Evolutionary conservation across 2,329 filamentous ascomycete genomes (phyloP).

Genomic region (Xylaria sp.): DNA sequence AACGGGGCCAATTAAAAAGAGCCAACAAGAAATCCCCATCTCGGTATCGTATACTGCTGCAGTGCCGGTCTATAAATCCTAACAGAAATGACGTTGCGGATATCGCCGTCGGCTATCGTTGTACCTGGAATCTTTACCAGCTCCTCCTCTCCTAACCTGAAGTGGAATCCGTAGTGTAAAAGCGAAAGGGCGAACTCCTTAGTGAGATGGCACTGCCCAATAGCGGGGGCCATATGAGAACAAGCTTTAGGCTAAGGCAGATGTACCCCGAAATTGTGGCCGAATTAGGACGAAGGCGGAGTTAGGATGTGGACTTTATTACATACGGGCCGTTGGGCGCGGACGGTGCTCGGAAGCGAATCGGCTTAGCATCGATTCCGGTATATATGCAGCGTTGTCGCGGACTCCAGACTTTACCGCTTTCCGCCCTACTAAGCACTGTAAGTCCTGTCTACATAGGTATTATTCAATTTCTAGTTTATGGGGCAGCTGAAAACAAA

Average conservation of each 20-base stretch:
- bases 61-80: no score
- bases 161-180: slow-evolving; percentile 1
- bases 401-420: no score
- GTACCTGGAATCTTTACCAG: neutral
- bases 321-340: neutral
- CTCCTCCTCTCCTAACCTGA: neutral
- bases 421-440: no score
- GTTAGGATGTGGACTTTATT: slow-evolving; percentile 27
- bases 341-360: slow-evolving; percentile 32
- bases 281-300: slow-evolving; percentile 15
- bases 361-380: slow-evolving; percentile 11
- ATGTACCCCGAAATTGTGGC: neutral
- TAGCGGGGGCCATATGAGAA: slow-evolving; percentile 4
- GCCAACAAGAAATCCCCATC: no score
- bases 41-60: neutral
- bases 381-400: no score
- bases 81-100: neutral
- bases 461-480: no score
- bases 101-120: slow-evolving; percentile 14
- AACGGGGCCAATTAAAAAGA: neutral
- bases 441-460: no score
- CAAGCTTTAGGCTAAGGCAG: slow-evolving; percentile 11
- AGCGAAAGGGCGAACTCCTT: slow-evolving; percentile 25
- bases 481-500: no score
- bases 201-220: slow-evolving; percentile 24